Evolutionary conservation across 139 green algal species (phyloP).

Genomic region (Bryopsis sp.): DNA sequence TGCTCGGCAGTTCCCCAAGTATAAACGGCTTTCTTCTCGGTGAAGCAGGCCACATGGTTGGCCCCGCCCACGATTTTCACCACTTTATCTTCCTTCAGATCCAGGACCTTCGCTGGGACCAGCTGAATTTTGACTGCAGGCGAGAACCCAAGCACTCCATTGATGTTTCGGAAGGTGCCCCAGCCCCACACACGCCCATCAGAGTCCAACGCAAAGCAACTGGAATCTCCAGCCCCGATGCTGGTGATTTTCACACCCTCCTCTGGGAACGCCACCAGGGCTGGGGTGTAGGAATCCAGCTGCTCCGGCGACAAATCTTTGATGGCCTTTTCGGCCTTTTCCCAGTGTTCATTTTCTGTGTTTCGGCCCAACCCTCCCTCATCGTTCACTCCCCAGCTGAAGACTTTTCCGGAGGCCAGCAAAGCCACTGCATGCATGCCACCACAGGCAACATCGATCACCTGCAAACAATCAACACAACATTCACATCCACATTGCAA

Average conservation of each 20-base stretch:
- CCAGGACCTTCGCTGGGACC: neutral
- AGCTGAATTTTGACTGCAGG: neutral
- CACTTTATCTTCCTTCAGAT: neutral
- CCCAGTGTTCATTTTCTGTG: slow-evolving; percentile 22
- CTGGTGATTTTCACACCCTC: slow-evolving; percentile 36
- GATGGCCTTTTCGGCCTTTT: too few species aligned
- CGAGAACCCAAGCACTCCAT: slow-evolving; percentile 63
- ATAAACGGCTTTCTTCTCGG: slow-evolving; percentile 32
- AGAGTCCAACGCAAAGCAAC: slow-evolving; percentile 59
- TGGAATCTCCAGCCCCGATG: slow-evolving; percentile 70
- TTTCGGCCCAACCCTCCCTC: slow-evolving; percentile 78
- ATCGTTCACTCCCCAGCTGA: slow-evolving; percentile 86
- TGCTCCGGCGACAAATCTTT: too few species aligned
- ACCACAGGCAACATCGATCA: slow-evolving; percentile 57
- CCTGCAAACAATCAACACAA: too few species aligned
- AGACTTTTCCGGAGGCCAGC: slow-evolving; percentile 44
- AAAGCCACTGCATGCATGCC: slow-evolving; percentile 86
- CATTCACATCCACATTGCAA: too few species aligned
- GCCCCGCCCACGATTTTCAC: neutral
- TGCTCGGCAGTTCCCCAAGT: slow-evolving; percentile 71
- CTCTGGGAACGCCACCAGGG: neutral
- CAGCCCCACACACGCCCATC: slow-evolving; percentile 70
- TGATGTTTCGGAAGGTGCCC: slow-evolving; percentile 75
- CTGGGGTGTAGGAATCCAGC: neutral
- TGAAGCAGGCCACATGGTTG: slow-evolving; percentile 3